Evolutionary conservation across 2,329 filamentous ascomycete species (phyloP), one percentile per base, ranked within the genome.

Genomic region (Stagonosporopsis vannaccii): DNA sequence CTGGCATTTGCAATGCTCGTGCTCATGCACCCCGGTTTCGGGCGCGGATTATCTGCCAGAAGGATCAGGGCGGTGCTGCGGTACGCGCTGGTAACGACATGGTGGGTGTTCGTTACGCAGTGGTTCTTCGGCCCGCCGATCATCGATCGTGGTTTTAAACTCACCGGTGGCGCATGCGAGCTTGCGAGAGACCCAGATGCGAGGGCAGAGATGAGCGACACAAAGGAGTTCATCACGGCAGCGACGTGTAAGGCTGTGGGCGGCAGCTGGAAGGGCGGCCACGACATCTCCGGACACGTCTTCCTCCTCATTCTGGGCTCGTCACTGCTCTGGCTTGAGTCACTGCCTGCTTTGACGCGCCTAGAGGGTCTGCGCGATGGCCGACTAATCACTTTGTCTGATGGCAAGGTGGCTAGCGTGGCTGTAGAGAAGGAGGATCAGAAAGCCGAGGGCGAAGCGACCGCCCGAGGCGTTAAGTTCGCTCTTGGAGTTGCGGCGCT

Each of bases 281-380:
- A 98, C 77, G 95, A 99, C 76, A 94, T 99, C 66, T 95, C 90
- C 59, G 95, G 95, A 0, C 95, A 98, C 77, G 92, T 97, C 4
- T 97, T 99, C 71, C 79, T 99, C 79, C 83, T 99, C 44, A 92
- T 96, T 6, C 80, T 97, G 37, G 91, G 91, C 4, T 94, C 89
- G 54, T 87, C 87, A 43, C 90, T 97, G 69, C 79, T 98, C 48
- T 83, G 90, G 76, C 87, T 96, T 69, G 95, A 98, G 79, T 84
- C 92, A 69, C 47, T 96, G 80, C 81, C 83, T 47, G 80, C 80
- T 75, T 80, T 89, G 4, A 77, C 86, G 28, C 76, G 75, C 40
- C 71, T 71, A 40, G 75, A 79, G 47, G 78, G 79, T 7, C 67
- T 79, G 22, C 72, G 78, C 13, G 90, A 92, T 62, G 87, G 90